Conservation (phyloP, 2,329 filamentous ascomycete species). For the Endoconidiophora polonica region DNA sequence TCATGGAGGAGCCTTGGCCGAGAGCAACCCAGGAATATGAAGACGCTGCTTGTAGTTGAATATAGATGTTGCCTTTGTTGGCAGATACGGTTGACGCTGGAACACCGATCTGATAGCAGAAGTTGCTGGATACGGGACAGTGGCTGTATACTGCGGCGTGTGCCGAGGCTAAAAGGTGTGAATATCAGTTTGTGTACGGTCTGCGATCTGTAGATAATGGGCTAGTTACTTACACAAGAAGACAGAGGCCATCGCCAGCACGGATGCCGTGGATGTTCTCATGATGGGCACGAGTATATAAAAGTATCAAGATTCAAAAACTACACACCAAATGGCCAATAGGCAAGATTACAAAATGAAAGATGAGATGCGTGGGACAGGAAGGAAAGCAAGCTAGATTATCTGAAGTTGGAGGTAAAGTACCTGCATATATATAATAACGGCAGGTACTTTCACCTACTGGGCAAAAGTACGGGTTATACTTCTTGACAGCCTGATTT, state of each 20-base stretch:
- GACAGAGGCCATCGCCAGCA: conserved; percentile 1
- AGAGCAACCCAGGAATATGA: conserved; percentile 40
- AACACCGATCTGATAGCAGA: conserved; percentile 41
- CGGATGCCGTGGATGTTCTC: not conserved
- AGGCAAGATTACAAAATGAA: not conserved
- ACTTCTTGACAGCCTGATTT: too few relatives aligned
- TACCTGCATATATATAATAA: too few relatives aligned
- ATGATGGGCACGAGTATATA: not conserved
- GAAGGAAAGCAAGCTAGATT: too few relatives aligned
- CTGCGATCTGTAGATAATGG: not conserved
- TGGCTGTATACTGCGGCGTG: conserved; percentile 13
- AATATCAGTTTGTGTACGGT: not conserved
- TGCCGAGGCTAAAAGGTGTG: not conserved
- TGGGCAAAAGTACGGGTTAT: too few relatives aligned
- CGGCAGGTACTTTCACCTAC: too few relatives aligned
- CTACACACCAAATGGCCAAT: not conserved
- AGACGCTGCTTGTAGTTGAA: conserved; percentile 40
- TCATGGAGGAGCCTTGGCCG: conserved; percentile 39
- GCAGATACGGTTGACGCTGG: conserved; percentile 31
- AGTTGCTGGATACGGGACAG: conserved; percentile 26
- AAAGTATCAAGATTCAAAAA: too few relatives aligned
- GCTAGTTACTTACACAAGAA: conserved; percentile 7
- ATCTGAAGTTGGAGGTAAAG: too few relatives aligned
- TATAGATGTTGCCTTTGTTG: conserved; percentile 39
- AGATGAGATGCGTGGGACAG: too few relatives aligned